Evolutionary conservation across 257 asterid genomes (phyloP), one percentile per base, ranked within the genome.

Genomic region (Coffea canephora): DNA sequence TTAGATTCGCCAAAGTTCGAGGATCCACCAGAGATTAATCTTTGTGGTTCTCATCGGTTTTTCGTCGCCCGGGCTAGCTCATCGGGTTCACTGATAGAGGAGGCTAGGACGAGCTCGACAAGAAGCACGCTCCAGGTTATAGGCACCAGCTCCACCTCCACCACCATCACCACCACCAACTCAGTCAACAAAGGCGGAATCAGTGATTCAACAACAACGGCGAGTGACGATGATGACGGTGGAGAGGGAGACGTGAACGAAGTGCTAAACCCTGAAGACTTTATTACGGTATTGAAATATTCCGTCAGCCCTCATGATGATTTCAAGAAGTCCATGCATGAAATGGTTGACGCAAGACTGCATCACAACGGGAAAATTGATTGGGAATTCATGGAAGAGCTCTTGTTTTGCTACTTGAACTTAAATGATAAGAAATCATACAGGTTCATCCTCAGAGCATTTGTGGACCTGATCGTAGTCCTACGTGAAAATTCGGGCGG

Each of bases 311-410:
- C 87, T 1, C 78, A 66, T 49, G 81, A 80, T 0, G 90, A 87
- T 80, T 87, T 87, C 67, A 83, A 59, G 80, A 79, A 66, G 2
- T 87, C 90, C 59, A 87, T 84, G 88, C 75, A 82, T 6, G 90
- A 85, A 41, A 80, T 87, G 88, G 64, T 85, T 18, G 85, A 83
- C 0, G 84, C 81, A 0, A 70, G 87, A 36, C 12, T 84, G 87
- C 87, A 88, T 64, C 89, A 84, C 8, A 85, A 85, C 73, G 93
- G 97, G 43, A 86, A 78, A 59, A 86, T 92, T 75, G 89, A 94
- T 12, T 92, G 97, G 97, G 88, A 84, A 66, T 94, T 92, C 83
- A 85, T 92, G 91, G 96, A 92, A 77, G 94, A 92, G 88, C 86
- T 94, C 45, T 68, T 94, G 87, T 87, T 92, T 76, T 89, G 96